phyloP scores from a whole-genome alignment of 768 basidiomycete genomes.

The Tricholoma furcatifolium region DNA sequence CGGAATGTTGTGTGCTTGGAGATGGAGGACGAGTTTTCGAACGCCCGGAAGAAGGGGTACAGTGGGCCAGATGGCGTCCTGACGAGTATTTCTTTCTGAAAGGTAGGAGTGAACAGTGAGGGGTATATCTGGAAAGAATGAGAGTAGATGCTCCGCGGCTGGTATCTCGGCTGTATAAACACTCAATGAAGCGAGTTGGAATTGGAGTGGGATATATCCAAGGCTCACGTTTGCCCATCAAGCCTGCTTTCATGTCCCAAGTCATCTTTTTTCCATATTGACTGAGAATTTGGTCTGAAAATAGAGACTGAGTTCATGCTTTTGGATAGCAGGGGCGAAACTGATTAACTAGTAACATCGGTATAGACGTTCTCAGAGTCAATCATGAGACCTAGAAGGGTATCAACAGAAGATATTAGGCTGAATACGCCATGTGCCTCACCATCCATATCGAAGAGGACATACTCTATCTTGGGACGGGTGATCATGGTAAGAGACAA shows the following conservation, averaged over 20 bases:
- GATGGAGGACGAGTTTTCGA: conserved; percentile 64
- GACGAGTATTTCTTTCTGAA: conserved; percentile 48
- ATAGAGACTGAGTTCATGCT: not conserved
- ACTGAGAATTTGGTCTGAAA: conserved; percentile 66
- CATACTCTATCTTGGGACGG: conserved; percentile 48
- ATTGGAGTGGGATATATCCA: not conserved
- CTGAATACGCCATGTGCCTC: conserved; percentile 10
- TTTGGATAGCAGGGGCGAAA: conserved; percentile 11
- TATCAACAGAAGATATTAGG: not conserved
- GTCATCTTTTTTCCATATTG: conserved; percentile 76
- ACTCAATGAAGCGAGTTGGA: not conserved
- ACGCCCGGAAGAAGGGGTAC: conserved; percentile 76
- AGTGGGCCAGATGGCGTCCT: conserved; percentile 68
- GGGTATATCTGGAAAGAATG: conserved; percentile 73
- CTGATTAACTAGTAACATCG: conserved; percentile 74
- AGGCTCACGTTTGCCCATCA: conserved; percentile 78
- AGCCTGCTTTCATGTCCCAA: conserved; percentile 86
- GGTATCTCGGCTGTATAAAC: conserved; percentile 62
- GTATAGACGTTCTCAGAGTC: conserved; percentile 79
- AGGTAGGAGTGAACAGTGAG: conserved; percentile 64
- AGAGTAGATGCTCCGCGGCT: conserved; percentile 66
- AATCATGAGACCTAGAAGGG: conserved; percentile 60
- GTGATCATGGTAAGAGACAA: conserved; percentile 6
- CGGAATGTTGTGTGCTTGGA: conserved; percentile 64
- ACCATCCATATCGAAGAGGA: conserved; percentile 78